A percentile compares a stretch with the other conserved stretches of the same genome.
These are phyloP conservation scores for Termitomyces sp. DNA, from an alignment of 1,284 basidiomycete species.

Conservation along the genomic window DNA sequence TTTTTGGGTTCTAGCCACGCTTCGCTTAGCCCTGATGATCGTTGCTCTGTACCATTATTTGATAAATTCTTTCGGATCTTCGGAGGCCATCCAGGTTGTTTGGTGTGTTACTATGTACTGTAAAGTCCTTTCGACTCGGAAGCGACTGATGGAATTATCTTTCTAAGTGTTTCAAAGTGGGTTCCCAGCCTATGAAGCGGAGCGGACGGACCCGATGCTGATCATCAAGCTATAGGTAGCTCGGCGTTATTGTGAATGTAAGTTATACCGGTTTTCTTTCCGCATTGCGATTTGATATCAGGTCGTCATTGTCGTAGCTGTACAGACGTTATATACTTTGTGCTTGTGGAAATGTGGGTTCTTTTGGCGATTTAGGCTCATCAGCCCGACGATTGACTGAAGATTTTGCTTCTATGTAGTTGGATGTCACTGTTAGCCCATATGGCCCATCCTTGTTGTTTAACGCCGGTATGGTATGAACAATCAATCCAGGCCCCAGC, in stretches of 20 bases:
- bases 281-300: background rate
- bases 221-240: background rate
- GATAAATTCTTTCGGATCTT: slow-evolving; percentile 23
- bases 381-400: background rate
- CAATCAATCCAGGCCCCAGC: slow-evolving; percentile 9
- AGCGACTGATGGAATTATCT: background rate
- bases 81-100: slow-evolving; percentile 20
- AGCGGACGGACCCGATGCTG: background rate
- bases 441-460: slow-evolving; percentile 18
- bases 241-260: slow-evolving; percentile 14
- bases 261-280: background rate
- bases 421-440: slow-evolving; percentile 13
- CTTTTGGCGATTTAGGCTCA: too few relatives aligned
- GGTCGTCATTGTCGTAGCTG: slow-evolving; percentile 15
- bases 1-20: slow-evolving; percentile 11
- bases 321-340: slow-evolving; percentile 17
- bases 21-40: slow-evolving; percentile 19
- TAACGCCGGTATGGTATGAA: too few relatives aligned
- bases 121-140: background rate
- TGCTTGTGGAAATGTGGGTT: slow-evolving; percentile 18
- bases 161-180: slow-evolving; percentile 14
- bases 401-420: slow-evolving; percentile 6
- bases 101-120: slow-evolving; percentile 29
- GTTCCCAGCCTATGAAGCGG: background rate
- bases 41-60: slow-evolving; percentile 21